Base-by-base conservation (phyloP, 371 early-diverging fungal species). In the Saksenaea oblongispora region DNA sequence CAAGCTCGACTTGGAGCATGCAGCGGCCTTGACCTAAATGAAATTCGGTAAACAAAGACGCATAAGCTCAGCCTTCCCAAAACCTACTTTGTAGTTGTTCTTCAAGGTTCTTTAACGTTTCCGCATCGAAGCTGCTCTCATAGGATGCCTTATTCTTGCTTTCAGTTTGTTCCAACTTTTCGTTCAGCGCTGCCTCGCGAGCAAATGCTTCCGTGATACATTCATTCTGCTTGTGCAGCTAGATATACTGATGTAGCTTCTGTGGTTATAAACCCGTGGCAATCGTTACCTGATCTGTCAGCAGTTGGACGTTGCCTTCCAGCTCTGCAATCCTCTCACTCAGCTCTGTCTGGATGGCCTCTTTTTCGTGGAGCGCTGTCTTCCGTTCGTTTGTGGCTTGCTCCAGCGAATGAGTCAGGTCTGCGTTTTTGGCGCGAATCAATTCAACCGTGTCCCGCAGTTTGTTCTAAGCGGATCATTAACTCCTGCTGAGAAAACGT, bases 1-100 rank as follows among this genome's bases (percentile, higher is more conserved):
- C 60, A 11, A 58, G 39, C 24, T 69, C 69, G 10, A 61, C 11
- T 17, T 62, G 31, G 13, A 58, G 61, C 14, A 39, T 35, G 14
- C 39, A 56, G 17, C 34, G 55, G 14, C 42, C 64, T 58, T 69
- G 69, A 22, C 18, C 69, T 68, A 61, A 17, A 24, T 28, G 42
- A 15, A 35, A 47, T 18, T 28, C 9, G 55, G n/a, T 34, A 15
- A 36, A 18, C 3, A 9, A 11, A 26, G 36, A 42, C 14, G 0
- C 10, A 0, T 59, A 27, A 10, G n/a, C 1, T 17, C 8, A 8
- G 13, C 1, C n/a, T 15, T 15, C n/a, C 22, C n/a, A 7, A 7
- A 24, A 15, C 26, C 35, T 64, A 64, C 64, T 5, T 58, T 64
- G 41, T 27, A 64, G 11, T 31, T 65, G 54, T 27, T 54, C 42